phyloP scores from a whole-genome alignment of 176 grass and related monocot genomes.

The Sorghum bicolor region Sorghum_bicolor_NCBIv3 NC_012874.2:1408001-1408500 shows the following conservation, averaged over 20 bases:
- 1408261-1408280: not conserved
- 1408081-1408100: too few relatives aligned
- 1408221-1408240: not conserved
- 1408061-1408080: too few relatives aligned
- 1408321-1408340: conserved; percentile 4
- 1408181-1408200: not conserved
- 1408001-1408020: too few relatives aligned
- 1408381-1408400: conserved; percentile 43
- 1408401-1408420: conserved; percentile 53
- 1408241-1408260: not conserved
- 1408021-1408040: too few relatives aligned
- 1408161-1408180: not conserved
- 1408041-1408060: too few relatives aligned
- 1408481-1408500: conserved; percentile 50
- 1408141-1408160: too few relatives aligned
- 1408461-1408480: conserved; percentile 67
- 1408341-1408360: not conserved
- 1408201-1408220: too few relatives aligned
- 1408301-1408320: not conserved
- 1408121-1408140: too few relatives aligned
- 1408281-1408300: not conserved
- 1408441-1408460: conserved; percentile 73
- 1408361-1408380: conserved; percentile 41
- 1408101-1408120: too few relatives aligned
- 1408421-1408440: conserved; percentile 62